Evolutionary conservation across 2,329 filamentous ascomycete genomes (phyloP).

Genomic region (Cadophora gregata): DNA sequence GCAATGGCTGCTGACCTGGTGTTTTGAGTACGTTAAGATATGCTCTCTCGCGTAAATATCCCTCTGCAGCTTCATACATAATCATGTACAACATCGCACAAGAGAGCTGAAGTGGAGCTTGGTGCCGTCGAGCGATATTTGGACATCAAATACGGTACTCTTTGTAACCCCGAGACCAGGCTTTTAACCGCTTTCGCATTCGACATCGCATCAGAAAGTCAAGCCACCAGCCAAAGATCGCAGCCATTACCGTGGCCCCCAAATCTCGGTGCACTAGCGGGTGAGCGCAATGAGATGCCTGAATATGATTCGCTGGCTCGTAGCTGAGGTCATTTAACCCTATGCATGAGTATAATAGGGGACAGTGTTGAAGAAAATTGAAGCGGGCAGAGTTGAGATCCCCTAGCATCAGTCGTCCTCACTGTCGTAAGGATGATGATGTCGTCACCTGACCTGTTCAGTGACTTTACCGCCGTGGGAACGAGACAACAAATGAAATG

Average conservation of each 20-base stretch:
- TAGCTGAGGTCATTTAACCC: neutral
- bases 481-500: neutral
- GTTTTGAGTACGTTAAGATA: neutral
- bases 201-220: neutral
- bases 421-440: neutral
- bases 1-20: neutral
- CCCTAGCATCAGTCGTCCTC: neutral
- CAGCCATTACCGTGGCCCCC: slow-evolving; percentile 5
- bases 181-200: neutral
- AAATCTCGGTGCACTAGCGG: neutral
- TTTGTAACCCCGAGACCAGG: no score
- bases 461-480: neutral
- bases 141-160: neutral
- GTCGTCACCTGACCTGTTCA: neutral
- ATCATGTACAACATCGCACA: neutral
- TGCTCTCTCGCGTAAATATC: neutral
- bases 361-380: neutral
- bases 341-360: neutral
- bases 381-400: neutral
- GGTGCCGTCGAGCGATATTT: neutral
- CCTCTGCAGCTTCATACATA: neutral
- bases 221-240: neutral
- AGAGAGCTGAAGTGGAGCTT: neutral
- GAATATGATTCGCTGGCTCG: neutral
- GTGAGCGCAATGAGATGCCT: no score